Conservation (phyloP, 2,329 filamentous ascomycete genomes). For the Penicillium psychrosexuale region DNA sequence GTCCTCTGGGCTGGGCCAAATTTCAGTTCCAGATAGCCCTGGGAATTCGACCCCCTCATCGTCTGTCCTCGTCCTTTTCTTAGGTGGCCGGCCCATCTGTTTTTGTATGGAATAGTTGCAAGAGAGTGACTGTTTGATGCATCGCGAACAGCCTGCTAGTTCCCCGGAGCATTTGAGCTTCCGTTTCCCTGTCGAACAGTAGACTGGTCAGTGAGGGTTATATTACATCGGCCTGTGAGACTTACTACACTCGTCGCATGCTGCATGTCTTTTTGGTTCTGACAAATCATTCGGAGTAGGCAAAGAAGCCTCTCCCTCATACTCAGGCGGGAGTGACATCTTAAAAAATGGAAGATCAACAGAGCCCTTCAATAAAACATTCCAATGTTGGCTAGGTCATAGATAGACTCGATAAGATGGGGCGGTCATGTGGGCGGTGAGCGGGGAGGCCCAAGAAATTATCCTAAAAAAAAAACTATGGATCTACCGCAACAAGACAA, state of each 20-base stretch:
- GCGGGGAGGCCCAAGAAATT: constrained; percentile 31
- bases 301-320: not conserved
- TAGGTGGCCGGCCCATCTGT: constrained; percentile 48
- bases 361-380: constrained; percentile 2
- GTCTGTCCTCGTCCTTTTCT: constrained; percentile 37
- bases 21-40: constrained; percentile 13
- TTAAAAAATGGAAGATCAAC: not conserved
- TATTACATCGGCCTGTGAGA: not conserved
- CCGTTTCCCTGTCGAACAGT: constrained; percentile 38
- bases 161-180: constrained; percentile 51
- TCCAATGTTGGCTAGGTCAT: constrained; percentile 6
- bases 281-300: constrained; percentile 3
- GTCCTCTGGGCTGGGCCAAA: constrained; percentile 25
- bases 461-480: constrained; percentile 26
- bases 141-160: constrained; percentile 42
- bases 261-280: constrained; percentile 44
- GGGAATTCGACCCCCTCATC: constrained; percentile 21
- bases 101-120: constrained; percentile 50
- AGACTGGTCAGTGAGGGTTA: constrained; percentile 15
- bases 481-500: constrained; percentile 12
- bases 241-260: constrained; percentile 51
- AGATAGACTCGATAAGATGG: constrained; percentile 24
- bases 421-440: constrained; percentile 40
- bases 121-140: constrained; percentile 40
- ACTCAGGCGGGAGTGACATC: constrained; percentile 8